phyloP scores from a whole-genome alignment of 495 filamentous ascomycete species.

The Penicillium soppii region DNA sequence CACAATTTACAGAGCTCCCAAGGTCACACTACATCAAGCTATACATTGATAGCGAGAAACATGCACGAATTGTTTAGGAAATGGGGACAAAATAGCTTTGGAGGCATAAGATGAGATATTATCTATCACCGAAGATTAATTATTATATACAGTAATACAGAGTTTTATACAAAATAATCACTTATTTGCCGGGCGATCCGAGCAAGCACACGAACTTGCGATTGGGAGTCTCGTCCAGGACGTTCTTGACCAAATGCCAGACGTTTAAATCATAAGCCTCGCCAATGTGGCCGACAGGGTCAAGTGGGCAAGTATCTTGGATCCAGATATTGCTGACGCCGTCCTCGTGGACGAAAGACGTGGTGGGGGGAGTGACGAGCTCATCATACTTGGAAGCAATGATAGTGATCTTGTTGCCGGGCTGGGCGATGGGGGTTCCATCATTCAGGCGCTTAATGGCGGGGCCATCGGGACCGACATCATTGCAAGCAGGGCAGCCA shows the following conservation, averaged over 20 bases:
- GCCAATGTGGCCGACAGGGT: conserved; percentile 52
- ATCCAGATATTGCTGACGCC: conserved; percentile 46
- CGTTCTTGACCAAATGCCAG: conserved; percentile 54
- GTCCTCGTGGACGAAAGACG: conserved; percentile 44
- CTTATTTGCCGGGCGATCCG: conserved; percentile 38
- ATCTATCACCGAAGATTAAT: neutral
- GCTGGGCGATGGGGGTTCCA: conserved; percentile 45
- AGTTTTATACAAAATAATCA: neutral
- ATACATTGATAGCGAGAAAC: no score
- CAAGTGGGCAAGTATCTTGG: conserved; percentile 46
- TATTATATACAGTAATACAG: conserved; percentile 6
- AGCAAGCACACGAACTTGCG: conserved; percentile 35
- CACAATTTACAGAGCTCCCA: no score
- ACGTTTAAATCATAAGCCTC: conserved; percentile 55
- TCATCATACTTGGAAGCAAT: conserved; percentile 49
- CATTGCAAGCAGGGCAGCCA: conserved; percentile 49
- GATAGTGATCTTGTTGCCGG: conserved; percentile 47
- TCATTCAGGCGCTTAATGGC: conserved; percentile 43
- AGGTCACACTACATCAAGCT: no score
- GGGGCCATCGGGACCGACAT: conserved; percentile 36
- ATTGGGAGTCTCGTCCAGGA: conserved; percentile 38
- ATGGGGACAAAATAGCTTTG: no score
- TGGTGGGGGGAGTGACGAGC: conserved; percentile 46
- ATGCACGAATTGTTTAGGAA: no score
- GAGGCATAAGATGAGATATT: no score